Percentiles rank a stretch among this genome's conserved stretches.
Conservation (phyloP, 345 rosid genomes). For the Camelina hispida region DNA sequence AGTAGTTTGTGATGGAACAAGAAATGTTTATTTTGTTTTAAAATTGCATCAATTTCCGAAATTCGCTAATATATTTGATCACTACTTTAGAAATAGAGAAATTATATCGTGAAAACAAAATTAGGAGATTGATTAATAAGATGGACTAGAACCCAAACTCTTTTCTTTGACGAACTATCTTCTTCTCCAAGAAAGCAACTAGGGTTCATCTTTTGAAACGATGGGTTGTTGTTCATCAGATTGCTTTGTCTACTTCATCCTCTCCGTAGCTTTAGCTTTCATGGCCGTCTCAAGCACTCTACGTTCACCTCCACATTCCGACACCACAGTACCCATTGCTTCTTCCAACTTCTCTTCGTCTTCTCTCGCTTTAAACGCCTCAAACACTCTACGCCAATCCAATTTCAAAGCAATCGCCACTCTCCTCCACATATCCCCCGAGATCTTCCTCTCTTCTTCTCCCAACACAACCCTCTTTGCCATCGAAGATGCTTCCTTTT, state of each 20-base stretch:
- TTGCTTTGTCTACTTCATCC: constrained; percentile 60
- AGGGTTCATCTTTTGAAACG: constrained; percentile 8
- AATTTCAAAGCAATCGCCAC: constrained; percentile 70
- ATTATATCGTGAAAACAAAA: neutral
- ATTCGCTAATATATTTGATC: neutral
- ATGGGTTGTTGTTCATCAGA: constrained; percentile 45
- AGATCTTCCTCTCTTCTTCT: constrained; percentile 62
- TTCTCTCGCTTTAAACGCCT: constrained; percentile 56
- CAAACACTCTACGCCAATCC: constrained; percentile 57
- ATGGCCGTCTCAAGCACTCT: constrained; percentile 66
- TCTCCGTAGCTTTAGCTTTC: constrained; percentile 68
- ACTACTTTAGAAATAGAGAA: neutral
- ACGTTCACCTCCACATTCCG: constrained; percentile 42
- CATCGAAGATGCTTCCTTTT: constrained; percentile 63
- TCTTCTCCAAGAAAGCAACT: constrained; percentile 26
- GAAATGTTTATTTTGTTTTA: neutral
- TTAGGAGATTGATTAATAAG: neutral
- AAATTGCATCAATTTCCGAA: neutral
- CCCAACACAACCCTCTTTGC: constrained; percentile 74
- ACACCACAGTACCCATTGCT: constrained; percentile 12
- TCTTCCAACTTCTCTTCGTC: constrained; percentile 22
- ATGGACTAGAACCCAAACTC: neutral
- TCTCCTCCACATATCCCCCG: constrained; percentile 64
- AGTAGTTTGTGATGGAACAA: neutral
- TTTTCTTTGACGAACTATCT: constrained; percentile 15